A percentile compares a stretch with the other conserved stretches of the same genome.
These are phyloP conservation scores for Aspergillus steynii DNA, from an alignment of 495 filamentous ascomycete genomes.

Conservation along the genomic window DNA sequence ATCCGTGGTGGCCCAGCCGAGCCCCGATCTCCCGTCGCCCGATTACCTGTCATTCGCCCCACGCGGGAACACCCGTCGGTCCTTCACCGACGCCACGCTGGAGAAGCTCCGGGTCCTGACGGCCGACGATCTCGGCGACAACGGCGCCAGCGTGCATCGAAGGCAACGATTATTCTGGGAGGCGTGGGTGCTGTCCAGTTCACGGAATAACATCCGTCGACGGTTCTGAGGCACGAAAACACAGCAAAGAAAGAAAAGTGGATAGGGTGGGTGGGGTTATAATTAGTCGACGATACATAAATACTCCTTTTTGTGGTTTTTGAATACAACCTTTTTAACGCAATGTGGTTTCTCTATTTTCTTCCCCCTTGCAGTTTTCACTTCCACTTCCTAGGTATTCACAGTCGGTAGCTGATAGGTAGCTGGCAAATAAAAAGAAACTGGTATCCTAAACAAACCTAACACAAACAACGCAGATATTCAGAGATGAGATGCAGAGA, in stretches of 20 bases:
- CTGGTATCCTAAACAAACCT: neutral
- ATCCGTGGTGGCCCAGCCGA: constrained; percentile 16
- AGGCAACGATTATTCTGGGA: constrained; percentile 62
- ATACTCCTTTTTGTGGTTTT: too few species aligned
- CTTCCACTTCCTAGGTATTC: too few species aligned
- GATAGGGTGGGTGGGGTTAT: too few species aligned
- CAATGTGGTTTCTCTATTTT: too few species aligned
- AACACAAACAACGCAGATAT: neutral
- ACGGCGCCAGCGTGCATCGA: constrained; percentile 53
- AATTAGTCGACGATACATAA: too few species aligned
- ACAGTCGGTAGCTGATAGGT: too few species aligned
- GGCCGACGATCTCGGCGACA: constrained; percentile 57
- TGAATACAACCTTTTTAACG: too few species aligned
- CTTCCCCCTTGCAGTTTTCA: too few species aligned
- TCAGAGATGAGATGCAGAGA: neutral
- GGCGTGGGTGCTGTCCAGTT: constrained; percentile 57
- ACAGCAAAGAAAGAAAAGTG: too few species aligned
- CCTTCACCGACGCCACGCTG: constrained; percentile 23
- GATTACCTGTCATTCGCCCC: constrained; percentile 14
- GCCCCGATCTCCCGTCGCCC: constrained; percentile 4
- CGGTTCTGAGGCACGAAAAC: neutral
- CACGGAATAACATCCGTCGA: constrained; percentile 5
- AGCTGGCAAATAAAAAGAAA: neutral
- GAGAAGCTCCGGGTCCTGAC: constrained; percentile 28
- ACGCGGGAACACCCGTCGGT: constrained; percentile 20